These are phyloP conservation scores for Mycothermus thermophilus DNA, from an alignment of 495 filamentous ascomycete genomes.

Conservation along the genomic window DNA sequence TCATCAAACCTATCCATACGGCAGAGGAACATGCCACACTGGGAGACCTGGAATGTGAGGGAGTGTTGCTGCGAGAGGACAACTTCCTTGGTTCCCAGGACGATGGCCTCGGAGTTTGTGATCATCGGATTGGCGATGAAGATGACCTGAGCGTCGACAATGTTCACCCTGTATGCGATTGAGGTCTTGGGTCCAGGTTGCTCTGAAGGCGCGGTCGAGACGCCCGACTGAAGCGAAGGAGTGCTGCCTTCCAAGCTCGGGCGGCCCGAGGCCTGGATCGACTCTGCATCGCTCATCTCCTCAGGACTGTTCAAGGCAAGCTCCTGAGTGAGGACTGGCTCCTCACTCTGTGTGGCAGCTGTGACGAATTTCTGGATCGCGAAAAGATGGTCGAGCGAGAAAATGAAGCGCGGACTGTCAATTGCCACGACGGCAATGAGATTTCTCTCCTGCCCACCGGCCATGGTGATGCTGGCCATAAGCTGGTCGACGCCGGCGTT, in stretches of 20 bases:
- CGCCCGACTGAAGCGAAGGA: background rate
- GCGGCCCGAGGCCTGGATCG: conserved; percentile 23
- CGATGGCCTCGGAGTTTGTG: conserved; percentile 84
- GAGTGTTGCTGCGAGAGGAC: conserved; percentile 89
- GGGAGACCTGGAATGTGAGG: conserved; percentile 75
- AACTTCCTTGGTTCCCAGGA: conserved; percentile 85
- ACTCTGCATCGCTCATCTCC: conserved; percentile 43
- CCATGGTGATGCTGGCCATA: conserved; percentile 92
- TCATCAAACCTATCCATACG: conserved; percentile 95
- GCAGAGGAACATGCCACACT: conserved; percentile 96
- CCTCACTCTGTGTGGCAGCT: conserved; percentile 45
- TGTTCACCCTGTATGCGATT: conserved; percentile 80
- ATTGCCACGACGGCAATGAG: conserved; percentile 87
- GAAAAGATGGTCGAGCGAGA: conserved; percentile 89
- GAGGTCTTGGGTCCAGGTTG: conserved; percentile 47
- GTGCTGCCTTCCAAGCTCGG: conserved; percentile 16
- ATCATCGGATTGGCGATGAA: conserved; percentile 88
- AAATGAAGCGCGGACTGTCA: conserved; percentile 87
- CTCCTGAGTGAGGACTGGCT: conserved; percentile 39
- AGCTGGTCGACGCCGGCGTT: conserved; percentile 92
- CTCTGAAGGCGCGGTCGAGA: conserved; percentile 6
- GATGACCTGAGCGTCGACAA: conserved; percentile 92
- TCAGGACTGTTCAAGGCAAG: conserved; percentile 48
- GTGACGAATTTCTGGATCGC: conserved; percentile 72
- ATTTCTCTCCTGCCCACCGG: conserved; percentile 68